Conservation (phyloP, 2,329 filamentous ascomycete species). For the Penicillium sp. region DNA sequence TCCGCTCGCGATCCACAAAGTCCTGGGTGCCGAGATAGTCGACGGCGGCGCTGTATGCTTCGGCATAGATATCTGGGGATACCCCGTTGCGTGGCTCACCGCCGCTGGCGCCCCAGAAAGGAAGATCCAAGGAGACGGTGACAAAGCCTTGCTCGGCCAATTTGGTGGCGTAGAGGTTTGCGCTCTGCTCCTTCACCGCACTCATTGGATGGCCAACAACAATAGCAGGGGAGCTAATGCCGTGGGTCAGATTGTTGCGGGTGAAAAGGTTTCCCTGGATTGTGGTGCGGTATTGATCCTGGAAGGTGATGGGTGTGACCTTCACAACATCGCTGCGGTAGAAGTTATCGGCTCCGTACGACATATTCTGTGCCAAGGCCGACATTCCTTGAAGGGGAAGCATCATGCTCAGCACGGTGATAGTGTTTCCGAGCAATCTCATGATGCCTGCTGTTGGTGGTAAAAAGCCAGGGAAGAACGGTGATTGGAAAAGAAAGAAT, state of each 20-base stretch:
- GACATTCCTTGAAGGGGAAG: not conserved
- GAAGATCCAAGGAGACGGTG: slow-evolving; percentile 23
- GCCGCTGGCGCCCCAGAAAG: slow-evolving; percentile 25
- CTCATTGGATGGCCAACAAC: slow-evolving; percentile 29
- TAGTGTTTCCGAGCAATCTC: slow-evolving; percentile 1
- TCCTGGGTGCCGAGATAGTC: slow-evolving; percentile 25
- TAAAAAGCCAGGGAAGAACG: no score
- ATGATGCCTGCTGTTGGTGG: not conserved
- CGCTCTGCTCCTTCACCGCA: slow-evolving; percentile 29
- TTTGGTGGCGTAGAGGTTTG: slow-evolving; percentile 26
- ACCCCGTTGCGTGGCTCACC: slow-evolving; percentile 28
- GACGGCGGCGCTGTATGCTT: slow-evolving; percentile 29
- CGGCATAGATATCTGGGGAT: slow-evolving; percentile 23
- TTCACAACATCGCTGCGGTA: slow-evolving; percentile 26
- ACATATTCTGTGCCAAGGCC: slow-evolving; percentile 25
- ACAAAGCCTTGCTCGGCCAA: slow-evolving; percentile 29
- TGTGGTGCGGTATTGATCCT: slow-evolving; percentile 16
- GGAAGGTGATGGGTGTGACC: slow-evolving; percentile 17
- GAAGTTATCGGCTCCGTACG: slow-evolving; percentile 26
- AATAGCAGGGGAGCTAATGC: slow-evolving; percentile 15
- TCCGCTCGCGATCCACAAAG: slow-evolving; percentile 25
- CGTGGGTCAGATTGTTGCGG: slow-evolving; percentile 12
- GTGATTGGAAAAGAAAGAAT: no score
- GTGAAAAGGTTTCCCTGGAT: slow-evolving; percentile 24
- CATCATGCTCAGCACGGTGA: slow-evolving; percentile 9